phyloP scores from a whole-genome alignment of 2,329 filamentous ascomycete species.

The Chrysoporthe austroafricana region DNA sequence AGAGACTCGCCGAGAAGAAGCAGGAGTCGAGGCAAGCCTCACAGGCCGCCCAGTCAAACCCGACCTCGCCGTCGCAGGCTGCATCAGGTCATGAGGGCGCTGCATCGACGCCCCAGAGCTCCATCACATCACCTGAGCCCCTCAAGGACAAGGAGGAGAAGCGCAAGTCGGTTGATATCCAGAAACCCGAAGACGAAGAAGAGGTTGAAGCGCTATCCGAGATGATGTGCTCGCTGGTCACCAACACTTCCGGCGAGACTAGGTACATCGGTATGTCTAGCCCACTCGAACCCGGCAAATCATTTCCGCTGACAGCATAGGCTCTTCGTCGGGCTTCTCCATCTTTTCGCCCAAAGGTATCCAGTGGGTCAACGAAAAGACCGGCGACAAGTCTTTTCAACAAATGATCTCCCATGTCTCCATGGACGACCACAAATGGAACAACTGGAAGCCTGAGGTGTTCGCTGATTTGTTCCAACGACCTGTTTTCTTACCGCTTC shows the following conservation, averaged over 20 bases:
- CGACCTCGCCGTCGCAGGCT: constrained; percentile 55
- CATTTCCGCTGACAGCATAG: constrained; percentile 47
- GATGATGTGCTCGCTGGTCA: constrained; percentile 98
- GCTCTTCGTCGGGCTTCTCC: constrained; percentile 95
- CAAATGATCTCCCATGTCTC: constrained; percentile 92
- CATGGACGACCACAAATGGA: constrained; percentile 93
- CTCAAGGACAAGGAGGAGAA: constrained; percentile 40
- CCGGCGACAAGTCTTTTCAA: constrained; percentile 92
- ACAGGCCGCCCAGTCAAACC: constrained; percentile 50
- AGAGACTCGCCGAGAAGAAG: constrained; percentile 65
- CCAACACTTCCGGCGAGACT: constrained; percentile 92
- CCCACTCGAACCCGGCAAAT: background rate
- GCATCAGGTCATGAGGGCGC: constrained; percentile 48
- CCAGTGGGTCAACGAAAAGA: constrained; percentile 97
- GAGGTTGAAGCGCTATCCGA: constrained; percentile 90
- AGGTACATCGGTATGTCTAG: constrained; percentile 81
- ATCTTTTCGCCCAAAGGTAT: constrained; percentile 99
- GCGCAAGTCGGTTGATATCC: constrained; percentile 42
- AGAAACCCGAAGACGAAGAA: constrained; percentile 53
- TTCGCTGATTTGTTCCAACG: constrained; percentile 91
- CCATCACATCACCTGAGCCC: constrained; percentile 58
- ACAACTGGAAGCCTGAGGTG: constrained; percentile 97
- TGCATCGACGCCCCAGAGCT: constrained; percentile 55
- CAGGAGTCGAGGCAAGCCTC: constrained; percentile 55
- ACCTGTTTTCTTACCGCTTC: constrained; percentile 80